Percentiles rank a stretch among this genome's conserved stretches.
Evolutionary conservation across 352 stramenopile species (phyloP).

Genomic region (Globisporangium paroecandrum): DNA sequence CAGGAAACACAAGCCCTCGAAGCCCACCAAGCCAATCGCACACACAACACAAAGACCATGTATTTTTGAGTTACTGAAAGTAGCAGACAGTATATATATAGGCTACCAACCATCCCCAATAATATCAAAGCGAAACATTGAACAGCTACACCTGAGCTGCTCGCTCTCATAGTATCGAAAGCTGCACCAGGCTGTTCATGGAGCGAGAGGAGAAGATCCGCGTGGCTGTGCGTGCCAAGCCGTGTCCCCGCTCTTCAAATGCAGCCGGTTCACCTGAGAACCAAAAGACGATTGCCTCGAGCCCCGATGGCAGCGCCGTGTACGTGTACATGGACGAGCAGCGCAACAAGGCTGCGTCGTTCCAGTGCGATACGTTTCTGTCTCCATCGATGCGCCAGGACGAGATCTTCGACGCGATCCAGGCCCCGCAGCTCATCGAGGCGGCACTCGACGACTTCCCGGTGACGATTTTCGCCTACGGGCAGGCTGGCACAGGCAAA

Average conservation of each 20-base stretch:
- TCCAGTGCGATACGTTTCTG: conserved; percentile 65
- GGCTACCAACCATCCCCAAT: neutral
- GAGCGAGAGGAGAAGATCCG: conserved; percentile 66
- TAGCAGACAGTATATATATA: neutral
- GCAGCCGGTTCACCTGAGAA: neutral
- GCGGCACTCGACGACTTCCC: conserved; percentile 60
- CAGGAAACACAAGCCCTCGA: neutral
- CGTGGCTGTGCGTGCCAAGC: conserved; percentile 60
- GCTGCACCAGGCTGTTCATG: conserved; percentile 19
- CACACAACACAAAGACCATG: neutral
- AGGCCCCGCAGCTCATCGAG: conserved; percentile 40
- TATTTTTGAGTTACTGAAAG: neutral
- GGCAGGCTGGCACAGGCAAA: conserved; percentile 69
- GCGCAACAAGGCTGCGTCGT: conserved; percentile 38
- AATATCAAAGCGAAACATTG: neutral
- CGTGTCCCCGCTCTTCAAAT: conserved; percentile 10
- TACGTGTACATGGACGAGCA: conserved; percentile 41
- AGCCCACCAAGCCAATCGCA: neutral
- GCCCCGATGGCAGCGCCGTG: conserved; percentile 35
- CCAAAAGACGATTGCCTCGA: conserved; percentile 32
- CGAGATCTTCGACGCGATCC: conserved; percentile 52
- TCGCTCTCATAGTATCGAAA: neutral
- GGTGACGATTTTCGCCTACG: conserved; percentile 75
- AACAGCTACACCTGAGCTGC: neutral
- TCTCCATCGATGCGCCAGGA: conserved; percentile 33